Percentiles rank a stretch among this genome's conserved stretches.
Conservation (phyloP, 1,284 basidiomycete species). For the Puccinia triticina region DNA sequence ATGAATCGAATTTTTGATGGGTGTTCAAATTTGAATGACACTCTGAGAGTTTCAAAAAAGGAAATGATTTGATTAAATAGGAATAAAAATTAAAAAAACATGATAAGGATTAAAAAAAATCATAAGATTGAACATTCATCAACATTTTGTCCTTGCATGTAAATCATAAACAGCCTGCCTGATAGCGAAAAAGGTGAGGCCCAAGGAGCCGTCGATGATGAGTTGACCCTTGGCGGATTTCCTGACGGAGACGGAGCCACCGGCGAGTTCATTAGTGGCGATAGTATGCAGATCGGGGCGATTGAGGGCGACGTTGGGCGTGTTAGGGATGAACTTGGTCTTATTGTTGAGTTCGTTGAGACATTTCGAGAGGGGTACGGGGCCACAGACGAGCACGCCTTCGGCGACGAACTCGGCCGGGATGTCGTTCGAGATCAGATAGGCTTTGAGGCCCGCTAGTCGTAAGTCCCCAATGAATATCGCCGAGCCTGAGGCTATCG, state of each 20-base stretch:
- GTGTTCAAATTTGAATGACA: no score
- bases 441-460: conserved; percentile 78
- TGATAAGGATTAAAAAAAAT: not conserved
- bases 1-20: no score
- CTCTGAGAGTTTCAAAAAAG: no score
- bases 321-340: conserved; percentile 25
- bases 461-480: conserved; percentile 95
- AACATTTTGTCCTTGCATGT: conserved; percentile 64
- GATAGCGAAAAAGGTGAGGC: conserved; percentile 83
- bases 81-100: no score
- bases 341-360: conserved; percentile 44
- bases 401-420: conserved; percentile 90
- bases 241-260: conserved; percentile 76
- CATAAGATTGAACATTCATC: not conserved
- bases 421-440: conserved; percentile 73
- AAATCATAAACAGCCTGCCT: conserved; percentile 82
- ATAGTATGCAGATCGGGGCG: conserved; percentile 59
- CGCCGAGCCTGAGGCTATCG: conserved; percentile 70
- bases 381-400: conserved; percentile 88
- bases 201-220: conserved; percentile 82
- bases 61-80: no score
- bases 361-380: conserved; percentile 53
- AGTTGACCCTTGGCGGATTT: conserved; percentile 81
- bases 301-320: conserved; percentile 29
- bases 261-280: conserved; percentile 66